These are phyloP conservation scores for Cordyceps pruinosa DNA, from an alignment of 2,329 filamentous ascomycete genomes.

Conservation along the genomic window DNA sequence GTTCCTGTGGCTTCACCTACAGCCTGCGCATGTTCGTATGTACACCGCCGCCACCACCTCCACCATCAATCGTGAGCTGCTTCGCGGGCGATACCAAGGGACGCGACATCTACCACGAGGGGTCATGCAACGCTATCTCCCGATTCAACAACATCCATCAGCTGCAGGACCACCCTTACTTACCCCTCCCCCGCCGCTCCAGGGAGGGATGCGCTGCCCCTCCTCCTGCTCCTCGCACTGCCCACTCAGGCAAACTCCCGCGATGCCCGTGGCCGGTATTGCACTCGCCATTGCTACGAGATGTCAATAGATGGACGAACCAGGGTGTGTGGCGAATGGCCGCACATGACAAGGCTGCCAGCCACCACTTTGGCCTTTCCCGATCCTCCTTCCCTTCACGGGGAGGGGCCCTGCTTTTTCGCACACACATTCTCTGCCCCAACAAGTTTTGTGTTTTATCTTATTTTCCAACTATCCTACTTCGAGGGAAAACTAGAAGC, in stretches of 20 bases:
- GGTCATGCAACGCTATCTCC: background rate
- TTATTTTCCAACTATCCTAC: background rate
- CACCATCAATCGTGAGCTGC: too few species aligned
- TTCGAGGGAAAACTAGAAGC: background rate
- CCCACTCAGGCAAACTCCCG: conserved; percentile 2
- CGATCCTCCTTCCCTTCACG: background rate
- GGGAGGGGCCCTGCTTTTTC: background rate
- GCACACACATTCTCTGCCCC: background rate
- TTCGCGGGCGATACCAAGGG: background rate
- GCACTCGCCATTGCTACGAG: conserved; percentile 5
- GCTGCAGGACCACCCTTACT: background rate
- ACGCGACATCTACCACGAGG: too few species aligned
- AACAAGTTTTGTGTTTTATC: background rate
- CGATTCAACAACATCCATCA: background rate
- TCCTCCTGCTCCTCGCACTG: background rate
- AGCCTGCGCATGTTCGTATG: too few species aligned
- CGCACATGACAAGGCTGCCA: conserved; percentile 1
- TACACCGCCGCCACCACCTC: too few species aligned
- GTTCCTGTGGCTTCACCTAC: too few species aligned
- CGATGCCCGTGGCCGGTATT: conserved; percentile 8
- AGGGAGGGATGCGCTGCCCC: background rate
- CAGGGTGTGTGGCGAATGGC: background rate
- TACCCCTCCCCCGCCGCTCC: conserved; percentile 7
- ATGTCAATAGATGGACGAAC: background rate
- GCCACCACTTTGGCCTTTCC: background rate